A percentile compares a stretch with the other conserved stretches of the same genome.
phyloP scores from a whole-genome alignment of 2,329 filamentous ascomycete species.

The Fusarium poae region DNA sequence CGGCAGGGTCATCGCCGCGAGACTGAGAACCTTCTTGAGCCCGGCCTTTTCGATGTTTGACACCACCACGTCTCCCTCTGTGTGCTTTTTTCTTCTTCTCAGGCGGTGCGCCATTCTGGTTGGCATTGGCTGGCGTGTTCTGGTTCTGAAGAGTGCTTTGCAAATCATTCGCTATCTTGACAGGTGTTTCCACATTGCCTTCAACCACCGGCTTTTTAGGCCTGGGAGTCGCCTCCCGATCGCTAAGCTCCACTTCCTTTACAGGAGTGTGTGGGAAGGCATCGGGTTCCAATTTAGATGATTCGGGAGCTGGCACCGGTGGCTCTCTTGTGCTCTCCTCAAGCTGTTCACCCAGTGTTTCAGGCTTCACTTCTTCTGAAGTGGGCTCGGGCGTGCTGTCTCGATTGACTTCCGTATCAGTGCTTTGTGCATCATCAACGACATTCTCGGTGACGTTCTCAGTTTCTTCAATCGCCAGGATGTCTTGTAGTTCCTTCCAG shows the following conservation, averaged over 20 bases:
- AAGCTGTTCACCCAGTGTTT: conserved; percentile 4
- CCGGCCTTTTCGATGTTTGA: conserved; percentile 73
- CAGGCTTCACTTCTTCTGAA: conserved; percentile 1
- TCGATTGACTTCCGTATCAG: conserved; percentile 34
- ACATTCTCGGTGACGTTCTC: conserved; percentile 10
- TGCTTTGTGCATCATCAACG: conserved; percentile 33
- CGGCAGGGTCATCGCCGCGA: conserved; percentile 60
- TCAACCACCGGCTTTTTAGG: conserved; percentile 17
- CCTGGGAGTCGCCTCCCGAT: conserved; percentile 32
- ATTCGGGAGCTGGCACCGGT: conserved; percentile 14
- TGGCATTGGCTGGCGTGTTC: conserved; percentile 3
- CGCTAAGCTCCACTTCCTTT: conserved; percentile 26
- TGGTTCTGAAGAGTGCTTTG: conserved; percentile 6
- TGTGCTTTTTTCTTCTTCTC: conserved; percentile 77
- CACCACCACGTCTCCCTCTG: conserved; percentile 78
- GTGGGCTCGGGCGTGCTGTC: background rate
- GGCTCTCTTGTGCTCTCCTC: conserved; percentile 21
- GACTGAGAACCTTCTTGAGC: conserved; percentile 66
- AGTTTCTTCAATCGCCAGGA: conserved; percentile 18
- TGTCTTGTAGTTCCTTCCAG: conserved; percentile 45
- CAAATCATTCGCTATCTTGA: conserved; percentile 9
- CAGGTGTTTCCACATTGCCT: background rate
- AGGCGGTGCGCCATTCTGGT: conserved; percentile 29
- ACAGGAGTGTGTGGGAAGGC: conserved; percentile 10
- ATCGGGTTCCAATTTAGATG: conserved; percentile 13